Percentiles rank a stretch among this genome's conserved stretches.
Evolutionary conservation across 176 grass and related monocot species (phyloP).

Genomic region (Avena insularis): DNA sequence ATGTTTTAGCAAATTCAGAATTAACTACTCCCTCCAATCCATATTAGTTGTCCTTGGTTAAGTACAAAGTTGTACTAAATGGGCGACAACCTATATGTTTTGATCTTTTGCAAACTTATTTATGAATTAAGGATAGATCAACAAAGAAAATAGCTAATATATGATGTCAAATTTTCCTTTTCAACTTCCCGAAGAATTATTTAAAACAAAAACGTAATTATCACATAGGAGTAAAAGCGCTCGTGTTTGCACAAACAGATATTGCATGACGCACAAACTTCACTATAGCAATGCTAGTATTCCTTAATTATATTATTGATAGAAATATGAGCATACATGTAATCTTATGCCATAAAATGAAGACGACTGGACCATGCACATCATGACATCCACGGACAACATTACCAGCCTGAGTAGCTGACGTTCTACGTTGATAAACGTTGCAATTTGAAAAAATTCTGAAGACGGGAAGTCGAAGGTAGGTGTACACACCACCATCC

Average conservation of each 20-base stretch:
- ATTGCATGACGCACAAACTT: not conserved
- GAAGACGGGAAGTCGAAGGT: not conserved
- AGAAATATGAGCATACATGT: not conserved
- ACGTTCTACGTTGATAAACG: not conserved
- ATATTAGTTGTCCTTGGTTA: too few species aligned
- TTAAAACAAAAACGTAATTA: not conserved
- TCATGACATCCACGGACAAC: constrained; percentile 28
- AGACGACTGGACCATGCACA: constrained; percentile 11
- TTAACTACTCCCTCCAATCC: too few species aligned
- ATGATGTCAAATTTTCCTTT: not conserved
- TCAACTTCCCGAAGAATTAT: not conserved
- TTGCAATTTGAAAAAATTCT: not conserved
- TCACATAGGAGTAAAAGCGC: not conserved
- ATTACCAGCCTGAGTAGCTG: not conserved
- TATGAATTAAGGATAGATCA: not conserved
- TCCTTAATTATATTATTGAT: not conserved
- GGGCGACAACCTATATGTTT: not conserved
- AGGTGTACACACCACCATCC: not conserved
- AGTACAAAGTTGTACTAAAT: too few species aligned
- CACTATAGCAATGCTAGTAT: too few species aligned
- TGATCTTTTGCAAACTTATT: not conserved
- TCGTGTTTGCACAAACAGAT: not conserved
- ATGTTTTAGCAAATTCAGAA: not conserved
- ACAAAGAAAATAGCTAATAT: not conserved
- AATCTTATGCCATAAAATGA: not conserved